Evolutionary conservation across 2,329 filamentous ascomycete species (phyloP).

Genomic region (Penicillium sumatraense): DNA sequence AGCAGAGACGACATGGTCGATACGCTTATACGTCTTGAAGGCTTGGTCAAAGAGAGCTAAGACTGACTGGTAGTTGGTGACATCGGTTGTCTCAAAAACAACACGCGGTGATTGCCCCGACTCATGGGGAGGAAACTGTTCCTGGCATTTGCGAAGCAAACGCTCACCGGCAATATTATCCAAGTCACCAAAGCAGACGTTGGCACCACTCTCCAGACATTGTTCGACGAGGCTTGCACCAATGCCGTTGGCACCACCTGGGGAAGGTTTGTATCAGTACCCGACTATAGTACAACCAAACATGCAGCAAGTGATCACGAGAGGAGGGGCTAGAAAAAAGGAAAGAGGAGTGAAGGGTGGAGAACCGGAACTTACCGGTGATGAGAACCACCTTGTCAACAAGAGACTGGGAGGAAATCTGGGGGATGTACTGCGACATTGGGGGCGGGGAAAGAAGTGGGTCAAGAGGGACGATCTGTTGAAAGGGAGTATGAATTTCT

Average conservation of each 20-base stretch:
- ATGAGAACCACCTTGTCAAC: conserved; percentile 26
- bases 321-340: neutral
- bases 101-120: conserved; percentile 24
- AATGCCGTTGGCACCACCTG: conserved; percentile 52
- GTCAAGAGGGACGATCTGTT: neutral
- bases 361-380: conserved; percentile 17
- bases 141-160: conserved; percentile 26
- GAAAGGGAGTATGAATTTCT: too few relatives aligned
- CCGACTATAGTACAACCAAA: neutral
- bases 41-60: conserved; percentile 54
- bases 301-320: neutral
- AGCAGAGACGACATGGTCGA: conserved; percentile 56
- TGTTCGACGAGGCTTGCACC: conserved; percentile 48
- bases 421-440: conserved; percentile 27
- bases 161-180: conserved; percentile 38
- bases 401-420: conserved; percentile 19
- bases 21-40: conserved; percentile 48
- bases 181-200: conserved; percentile 52
- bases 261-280: neutral
- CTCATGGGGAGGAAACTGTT: conserved; percentile 17
- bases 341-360: neutral
- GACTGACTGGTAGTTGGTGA: conserved; percentile 52
- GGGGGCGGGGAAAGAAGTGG: conserved; percentile 7
- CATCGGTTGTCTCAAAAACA: conserved; percentile 51
- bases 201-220: conserved; percentile 44